Evolutionary conservation across 768 basidiomycete species (phyloP).

Genomic region (Lactarius hatsudake): DNA sequence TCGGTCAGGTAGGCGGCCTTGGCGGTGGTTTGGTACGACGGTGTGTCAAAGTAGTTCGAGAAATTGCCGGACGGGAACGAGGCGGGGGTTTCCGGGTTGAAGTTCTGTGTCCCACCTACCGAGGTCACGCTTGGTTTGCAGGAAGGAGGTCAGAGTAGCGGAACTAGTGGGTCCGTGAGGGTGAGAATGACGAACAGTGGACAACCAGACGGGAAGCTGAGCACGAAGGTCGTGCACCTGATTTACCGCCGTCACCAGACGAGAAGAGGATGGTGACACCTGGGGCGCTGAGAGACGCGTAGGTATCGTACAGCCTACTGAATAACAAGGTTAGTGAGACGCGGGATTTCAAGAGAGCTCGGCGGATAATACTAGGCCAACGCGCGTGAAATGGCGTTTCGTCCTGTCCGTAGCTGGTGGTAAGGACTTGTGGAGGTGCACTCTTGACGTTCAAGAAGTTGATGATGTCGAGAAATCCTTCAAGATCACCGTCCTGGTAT

Average conservation of each 20-base stretch:
- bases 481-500: constrained; percentile 31
- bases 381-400: constrained; percentile 30
- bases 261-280: constrained; percentile 40
- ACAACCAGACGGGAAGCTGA: constrained; percentile 39
- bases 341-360: neutral
- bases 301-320: constrained; percentile 38
- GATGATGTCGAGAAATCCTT: constrained; percentile 36
- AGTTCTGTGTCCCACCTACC: constrained; percentile 36
- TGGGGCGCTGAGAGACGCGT: constrained; percentile 37
- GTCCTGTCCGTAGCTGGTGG: constrained; percentile 37
- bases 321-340: neutral
- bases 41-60: constrained; percentile 35
- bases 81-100: constrained; percentile 34
- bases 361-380: constrained; percentile 33
- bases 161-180: neutral
- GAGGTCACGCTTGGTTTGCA: constrained; percentile 33
- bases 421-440: constrained; percentile 25
- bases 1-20: constrained; percentile 39
- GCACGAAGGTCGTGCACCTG: constrained; percentile 36
- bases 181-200: constrained; percentile 32
- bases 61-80: constrained; percentile 39
- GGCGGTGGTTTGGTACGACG: constrained; percentile 40
- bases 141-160: neutral
- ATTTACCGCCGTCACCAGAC: constrained; percentile 40
- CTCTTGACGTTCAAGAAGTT: constrained; percentile 29